Conservation (phyloP, 2,329 filamentous ascomycete genomes). For the Paracoccidioides brasiliensis region DNA sequence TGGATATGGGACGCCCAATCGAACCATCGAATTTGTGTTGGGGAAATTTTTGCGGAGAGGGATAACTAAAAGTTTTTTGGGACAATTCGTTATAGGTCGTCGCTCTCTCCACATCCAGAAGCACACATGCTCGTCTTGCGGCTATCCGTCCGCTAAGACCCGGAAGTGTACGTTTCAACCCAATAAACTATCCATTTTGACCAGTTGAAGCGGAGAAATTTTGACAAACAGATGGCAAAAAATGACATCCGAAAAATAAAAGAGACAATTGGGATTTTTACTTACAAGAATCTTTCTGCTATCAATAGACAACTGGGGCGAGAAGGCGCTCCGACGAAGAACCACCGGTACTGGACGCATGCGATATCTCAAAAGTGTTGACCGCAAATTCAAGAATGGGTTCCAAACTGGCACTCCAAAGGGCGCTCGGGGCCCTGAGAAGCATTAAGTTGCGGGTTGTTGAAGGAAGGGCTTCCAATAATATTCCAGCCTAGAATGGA, state of each 20-base stretch:
- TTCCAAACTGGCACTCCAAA: constrained; percentile 87
- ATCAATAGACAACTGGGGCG: constrained; percentile 85
- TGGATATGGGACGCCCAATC: neutral
- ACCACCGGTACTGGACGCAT: constrained; percentile 94
- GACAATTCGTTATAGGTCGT: constrained; percentile 48
- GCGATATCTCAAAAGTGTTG: constrained; percentile 84
- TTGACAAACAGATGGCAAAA: neutral
- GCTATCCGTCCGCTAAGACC: constrained; percentile 93
- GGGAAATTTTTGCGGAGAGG: neutral
- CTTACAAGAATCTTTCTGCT: constrained; percentile 16
- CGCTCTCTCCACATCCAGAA: constrained; percentile 99
- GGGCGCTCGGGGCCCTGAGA: constrained; percentile 57
- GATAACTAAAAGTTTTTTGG: constrained; percentile 8
- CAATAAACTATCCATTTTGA: constrained; percentile 1
- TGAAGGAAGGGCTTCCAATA: constrained; percentile 20
- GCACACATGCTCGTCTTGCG: constrained; percentile 91
- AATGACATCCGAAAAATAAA: constrained; percentile 1
- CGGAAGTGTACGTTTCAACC: constrained; percentile 72
- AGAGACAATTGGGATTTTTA: constrained; percentile 4
- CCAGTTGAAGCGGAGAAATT: neutral
- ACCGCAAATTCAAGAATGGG: constrained; percentile 92
- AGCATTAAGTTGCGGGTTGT: constrained; percentile 28
- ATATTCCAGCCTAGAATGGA: constrained; percentile 23
- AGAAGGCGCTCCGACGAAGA: constrained; percentile 99
- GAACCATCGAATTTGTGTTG: neutral